phyloP scores from a whole-genome alignment of 306 rosid species.

The Vigna mungo region DNA sequence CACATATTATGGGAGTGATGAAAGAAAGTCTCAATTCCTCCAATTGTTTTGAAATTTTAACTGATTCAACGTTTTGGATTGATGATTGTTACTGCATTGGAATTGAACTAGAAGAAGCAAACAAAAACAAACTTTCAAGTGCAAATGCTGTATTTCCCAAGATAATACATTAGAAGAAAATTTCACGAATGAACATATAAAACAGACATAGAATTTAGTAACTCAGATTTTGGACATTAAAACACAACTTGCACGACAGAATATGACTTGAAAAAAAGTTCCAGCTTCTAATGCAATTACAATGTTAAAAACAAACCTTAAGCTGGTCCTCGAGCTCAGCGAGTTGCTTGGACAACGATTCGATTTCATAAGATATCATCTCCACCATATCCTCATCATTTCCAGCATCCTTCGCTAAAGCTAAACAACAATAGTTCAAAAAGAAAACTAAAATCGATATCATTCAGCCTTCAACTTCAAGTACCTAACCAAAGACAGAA shows the following conservation, averaged over 20 bases:
- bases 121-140: constrained; percentile 35
- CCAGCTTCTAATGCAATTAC: constrained; percentile 28
- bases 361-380: constrained; percentile 79
- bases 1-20: constrained; percentile 19
- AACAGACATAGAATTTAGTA: constrained; percentile 10
- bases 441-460: not conserved
- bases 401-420: constrained; percentile 78
- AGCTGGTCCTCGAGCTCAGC: constrained; percentile 75
- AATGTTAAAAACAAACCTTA: constrained; percentile 57
- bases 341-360: constrained; percentile 69
- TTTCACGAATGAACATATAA: constrained; percentile 16
- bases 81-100: constrained; percentile 15
- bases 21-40: constrained; percentile 24
- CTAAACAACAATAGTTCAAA: constrained; percentile 49
- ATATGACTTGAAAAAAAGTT: constrained; percentile 37
- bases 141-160: not conserved
- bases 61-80: constrained; percentile 28
- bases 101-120: constrained; percentile 22
- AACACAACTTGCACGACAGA: constrained; percentile 26
- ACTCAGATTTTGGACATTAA: not conserved
- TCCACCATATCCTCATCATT: constrained; percentile 91
- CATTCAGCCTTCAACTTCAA: constrained; percentile 33
- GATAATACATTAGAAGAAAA: not conserved
- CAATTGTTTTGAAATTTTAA: constrained; percentile 31
- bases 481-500: not conserved